Evolutionary conservation across 352 stramenopile genomes (phyloP).

Genomic region (Phytophthora tubulina): DNA sequence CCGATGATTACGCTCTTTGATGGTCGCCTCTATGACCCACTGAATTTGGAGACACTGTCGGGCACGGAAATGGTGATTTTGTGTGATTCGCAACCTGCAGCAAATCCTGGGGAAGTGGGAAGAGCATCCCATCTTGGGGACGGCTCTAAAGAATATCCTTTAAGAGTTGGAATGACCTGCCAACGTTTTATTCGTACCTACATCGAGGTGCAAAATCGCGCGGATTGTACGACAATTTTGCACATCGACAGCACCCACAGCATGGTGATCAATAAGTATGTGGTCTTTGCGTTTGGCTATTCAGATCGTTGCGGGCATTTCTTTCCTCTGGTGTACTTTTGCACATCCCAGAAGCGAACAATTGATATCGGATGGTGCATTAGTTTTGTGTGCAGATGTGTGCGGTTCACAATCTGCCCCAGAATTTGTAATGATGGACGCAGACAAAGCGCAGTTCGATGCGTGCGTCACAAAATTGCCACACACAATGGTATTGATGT

Average conservation of each 20-base stretch:
- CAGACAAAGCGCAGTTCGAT: constrained; percentile 9
- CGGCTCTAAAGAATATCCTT: background rate
- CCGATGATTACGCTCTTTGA: constrained; percentile 13
- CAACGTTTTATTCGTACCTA: background rate
- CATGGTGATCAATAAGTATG: constrained; percentile 6
- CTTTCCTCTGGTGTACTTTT: constrained; percentile 8
- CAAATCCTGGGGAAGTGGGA: background rate
- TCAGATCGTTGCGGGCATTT: constrained; percentile 1
- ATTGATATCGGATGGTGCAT: constrained; percentile 17
- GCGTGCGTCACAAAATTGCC: constrained; percentile 6
- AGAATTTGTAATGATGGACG: constrained; percentile 17
- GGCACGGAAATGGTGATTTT: background rate
- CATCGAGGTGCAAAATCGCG: background rate
- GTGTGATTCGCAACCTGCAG: constrained; percentile 3
- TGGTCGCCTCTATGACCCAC: background rate
- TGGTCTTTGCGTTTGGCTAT: constrained; percentile 13
- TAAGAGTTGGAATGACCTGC: constrained; percentile 5
- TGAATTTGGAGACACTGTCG: background rate
- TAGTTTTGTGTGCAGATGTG: background rate
- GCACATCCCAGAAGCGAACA: constrained; percentile 9
- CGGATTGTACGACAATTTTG: constrained; percentile 3
- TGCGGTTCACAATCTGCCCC: background rate
- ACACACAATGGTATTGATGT: constrained; percentile 1
- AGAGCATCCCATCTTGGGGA: background rate
- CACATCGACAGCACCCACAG: constrained; percentile 6